These are phyloP conservation scores for Diplosphaera chodatii DNA, from an alignment of 139 green algal species.

Conservation along the genomic window DNA sequence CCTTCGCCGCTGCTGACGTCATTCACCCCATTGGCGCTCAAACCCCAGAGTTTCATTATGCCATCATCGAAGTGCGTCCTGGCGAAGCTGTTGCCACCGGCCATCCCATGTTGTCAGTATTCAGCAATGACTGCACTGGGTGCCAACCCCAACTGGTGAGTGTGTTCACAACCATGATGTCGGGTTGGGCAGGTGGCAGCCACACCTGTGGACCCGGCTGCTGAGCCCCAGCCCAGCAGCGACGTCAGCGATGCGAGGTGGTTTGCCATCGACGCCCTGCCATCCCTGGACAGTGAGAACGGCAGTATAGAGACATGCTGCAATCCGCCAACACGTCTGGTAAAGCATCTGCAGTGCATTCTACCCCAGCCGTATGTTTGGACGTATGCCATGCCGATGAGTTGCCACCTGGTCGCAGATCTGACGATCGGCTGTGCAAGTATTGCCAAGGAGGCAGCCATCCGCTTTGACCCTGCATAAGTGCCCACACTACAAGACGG, in stretches of 20 bases:
- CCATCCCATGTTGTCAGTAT: too few species aligned
- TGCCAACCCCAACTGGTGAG: too few species aligned
- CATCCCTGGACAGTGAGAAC: background rate
- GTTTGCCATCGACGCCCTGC: background rate
- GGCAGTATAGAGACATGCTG: too few species aligned
- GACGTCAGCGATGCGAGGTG: background rate
- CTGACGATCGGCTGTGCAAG: background rate
- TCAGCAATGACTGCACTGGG: too few species aligned
- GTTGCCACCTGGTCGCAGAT: too few species aligned
- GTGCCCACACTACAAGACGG: too few species aligned
- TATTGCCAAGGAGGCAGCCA: background rate
- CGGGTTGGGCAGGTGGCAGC: background rate
- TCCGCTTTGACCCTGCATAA: background rate
- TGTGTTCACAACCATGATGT: too few species aligned
- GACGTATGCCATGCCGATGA: too few species aligned
- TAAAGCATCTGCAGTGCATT: too few species aligned
- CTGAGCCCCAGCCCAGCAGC: background rate
- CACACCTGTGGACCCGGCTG: background rate
- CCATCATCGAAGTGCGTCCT: background rate
- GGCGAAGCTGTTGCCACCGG: background rate
- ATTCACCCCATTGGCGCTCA: background rate
- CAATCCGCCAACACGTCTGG: too few species aligned
- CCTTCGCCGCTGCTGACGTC: background rate
- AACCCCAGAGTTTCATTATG: constrained; percentile 5
- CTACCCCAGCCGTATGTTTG: too few species aligned